Evolutionary conservation across 371 early-diverging fungal species (phyloP).

Genomic region (Enterocytospora artemiae): DNA sequence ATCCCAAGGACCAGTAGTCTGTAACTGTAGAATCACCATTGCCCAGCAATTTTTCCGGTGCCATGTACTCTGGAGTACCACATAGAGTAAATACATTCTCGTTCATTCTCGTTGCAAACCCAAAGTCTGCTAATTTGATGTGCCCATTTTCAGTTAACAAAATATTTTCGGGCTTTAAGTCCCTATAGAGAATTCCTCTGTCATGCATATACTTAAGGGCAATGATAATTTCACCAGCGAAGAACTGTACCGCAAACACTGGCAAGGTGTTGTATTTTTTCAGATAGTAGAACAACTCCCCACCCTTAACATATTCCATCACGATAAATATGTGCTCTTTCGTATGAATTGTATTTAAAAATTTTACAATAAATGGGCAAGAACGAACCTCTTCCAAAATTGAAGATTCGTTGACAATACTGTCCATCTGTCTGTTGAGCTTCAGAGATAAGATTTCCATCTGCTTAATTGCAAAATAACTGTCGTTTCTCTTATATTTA

Average conservation of each 20-base stretch:
- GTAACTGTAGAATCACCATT: constrained; percentile 83
- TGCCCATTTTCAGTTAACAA: constrained; percentile 78
- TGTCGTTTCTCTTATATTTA: constrained; percentile 62
- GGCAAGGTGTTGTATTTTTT: constrained; percentile 61
- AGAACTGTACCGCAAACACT: constrained; percentile 70
- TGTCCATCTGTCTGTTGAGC: constrained; percentile 82
- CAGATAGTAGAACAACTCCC: constrained; percentile 83
- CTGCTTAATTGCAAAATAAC: constrained; percentile 74
- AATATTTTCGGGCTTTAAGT: constrained; percentile 92
- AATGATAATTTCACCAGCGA: constrained; percentile 90
- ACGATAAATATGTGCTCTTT: constrained; percentile 70
- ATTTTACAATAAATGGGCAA: constrained; percentile 80
- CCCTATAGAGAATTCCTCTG: constrained; percentile 86
- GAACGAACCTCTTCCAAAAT: constrained; percentile 73
- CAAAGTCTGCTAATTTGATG: constrained; percentile 94
- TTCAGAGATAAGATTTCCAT: constrained; percentile 82
- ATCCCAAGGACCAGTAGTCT: constrained; percentile 87
- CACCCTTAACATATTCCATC: constrained; percentile 82
- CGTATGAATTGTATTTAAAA: constrained; percentile 79
- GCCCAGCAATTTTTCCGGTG: constrained; percentile 86
- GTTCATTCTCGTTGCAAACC: constrained; percentile 84
- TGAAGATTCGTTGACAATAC: constrained; percentile 82
- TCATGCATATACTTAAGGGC: constrained; percentile 88
- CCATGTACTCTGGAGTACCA: constrained; percentile 93
- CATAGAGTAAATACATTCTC: constrained; percentile 64